Base-by-base conservation (phyloP, 164 flowering plant species). In the Magnolia sinica region DNA sequence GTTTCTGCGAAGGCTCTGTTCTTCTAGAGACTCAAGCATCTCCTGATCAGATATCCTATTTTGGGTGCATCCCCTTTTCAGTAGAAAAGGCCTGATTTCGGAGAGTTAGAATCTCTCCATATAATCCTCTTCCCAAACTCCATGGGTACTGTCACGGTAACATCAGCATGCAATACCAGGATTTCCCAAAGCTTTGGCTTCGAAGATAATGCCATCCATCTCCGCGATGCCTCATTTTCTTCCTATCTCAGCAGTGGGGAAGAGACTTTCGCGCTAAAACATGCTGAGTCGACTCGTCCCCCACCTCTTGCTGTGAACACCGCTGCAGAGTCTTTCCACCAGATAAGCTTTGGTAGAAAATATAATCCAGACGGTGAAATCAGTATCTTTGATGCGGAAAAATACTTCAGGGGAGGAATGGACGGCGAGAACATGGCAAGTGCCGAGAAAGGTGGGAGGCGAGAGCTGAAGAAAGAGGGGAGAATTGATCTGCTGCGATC, bases 351-450 rank as follows among this genome's bases (percentile, higher is more conserved):
- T 7, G 80, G 73, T 2, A 80, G 68, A 66, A 82, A 83, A 78
- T 78, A 79, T 71, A 79, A 71, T 7, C 83, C 85, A 50, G 90
- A 90, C 31, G 86, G 80, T 49, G 98, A 90, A 74, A 89, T 91
- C 65, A 90, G 87, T n/a, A 87, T 93, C 10, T 92, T 92, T 67
- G 79, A 82, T 64, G 97, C 97, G 0, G 92, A 90, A 51, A 92
- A 84, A 76, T 91, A 92, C 84, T 92, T 91, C 86, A 87, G 79
- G 66, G 92, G 88, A 68, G 86, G 50, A 45, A 80, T 84, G 55
- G 85, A 85, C 20, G 79, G 76, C 19, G 74, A 69, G 50, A 73
- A 72, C 22, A 80, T 76, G 69, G 72, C 66, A 71, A 37, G 31
- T 73, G 2, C 68, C 16, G 64, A 72, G 27, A 81, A 65, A 29